phyloP scores from a whole-genome alignment of 2,329 filamentous ascomycete genomes.

The Aspergillus pseudoglaucus region DNA sequence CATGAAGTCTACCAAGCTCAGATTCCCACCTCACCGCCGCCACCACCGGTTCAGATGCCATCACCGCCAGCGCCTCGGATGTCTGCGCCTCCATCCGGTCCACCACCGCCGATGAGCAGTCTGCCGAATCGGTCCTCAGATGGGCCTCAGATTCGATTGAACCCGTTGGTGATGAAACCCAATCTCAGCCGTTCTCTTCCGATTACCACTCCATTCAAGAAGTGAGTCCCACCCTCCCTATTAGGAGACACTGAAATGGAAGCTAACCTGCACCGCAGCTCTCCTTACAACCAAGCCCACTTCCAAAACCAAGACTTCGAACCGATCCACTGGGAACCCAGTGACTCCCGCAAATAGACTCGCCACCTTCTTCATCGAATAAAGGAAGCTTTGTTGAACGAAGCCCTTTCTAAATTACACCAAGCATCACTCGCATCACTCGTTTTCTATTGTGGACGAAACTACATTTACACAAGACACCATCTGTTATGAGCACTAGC shows the following conservation, averaged over 20 bases:
- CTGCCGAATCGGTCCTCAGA: conserved; percentile 28
- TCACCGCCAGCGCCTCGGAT: conserved; percentile 18
- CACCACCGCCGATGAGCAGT: conserved; percentile 27
- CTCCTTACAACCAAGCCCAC: conserved; percentile 41
- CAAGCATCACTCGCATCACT: too few relatives aligned
- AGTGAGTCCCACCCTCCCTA: conserved; percentile 21
- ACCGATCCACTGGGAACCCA: conserved; percentile 40
- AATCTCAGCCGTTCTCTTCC: conserved; percentile 36
- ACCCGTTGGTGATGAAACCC: conserved; percentile 35
- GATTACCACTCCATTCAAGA: conserved; percentile 36
- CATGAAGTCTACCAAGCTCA: conserved; percentile 30
- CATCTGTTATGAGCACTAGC: too few relatives aligned
- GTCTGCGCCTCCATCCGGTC: conserved; percentile 22
- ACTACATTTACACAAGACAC: too few relatives aligned
- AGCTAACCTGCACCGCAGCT: conserved; percentile 20
- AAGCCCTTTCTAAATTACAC: background rate
- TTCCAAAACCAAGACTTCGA: conserved; percentile 43
- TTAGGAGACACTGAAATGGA: background rate
- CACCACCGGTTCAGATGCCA: conserved; percentile 23
- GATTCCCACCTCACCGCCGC: conserved; percentile 20
- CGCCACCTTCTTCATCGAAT: background rate
- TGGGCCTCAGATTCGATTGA: conserved; percentile 36
- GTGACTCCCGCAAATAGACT: conserved; percentile 28
- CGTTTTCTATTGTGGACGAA: too few relatives aligned
- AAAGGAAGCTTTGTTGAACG: background rate